These are phyloP conservation scores for Magnolia officinalis DNA, from an alignment of 164 flowering plant genomes.

Conservation along the genomic window DNA sequence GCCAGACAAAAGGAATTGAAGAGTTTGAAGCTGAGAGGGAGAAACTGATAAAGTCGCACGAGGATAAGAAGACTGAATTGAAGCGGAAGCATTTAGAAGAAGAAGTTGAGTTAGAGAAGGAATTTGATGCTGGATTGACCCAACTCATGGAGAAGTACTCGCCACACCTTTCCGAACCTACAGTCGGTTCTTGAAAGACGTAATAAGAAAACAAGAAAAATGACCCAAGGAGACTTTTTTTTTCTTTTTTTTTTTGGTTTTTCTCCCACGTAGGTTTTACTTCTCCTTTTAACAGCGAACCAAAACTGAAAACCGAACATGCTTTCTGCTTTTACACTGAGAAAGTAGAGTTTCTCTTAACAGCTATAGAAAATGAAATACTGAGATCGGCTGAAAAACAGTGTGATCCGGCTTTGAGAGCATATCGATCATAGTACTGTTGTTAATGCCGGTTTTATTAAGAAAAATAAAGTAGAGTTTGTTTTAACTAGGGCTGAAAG, in stretches of 20 bases:
- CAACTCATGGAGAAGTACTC: slow-evolving; percentile 49
- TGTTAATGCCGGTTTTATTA: too few relatives aligned
- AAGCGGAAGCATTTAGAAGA: slow-evolving; percentile 49
- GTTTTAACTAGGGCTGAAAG: too few relatives aligned
- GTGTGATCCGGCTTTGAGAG: neutral
- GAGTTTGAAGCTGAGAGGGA: slow-evolving; percentile 58
- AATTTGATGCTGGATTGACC: slow-evolving; percentile 37
- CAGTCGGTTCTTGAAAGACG: neutral
- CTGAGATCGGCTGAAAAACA: neutral
- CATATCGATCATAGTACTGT: too few relatives aligned
- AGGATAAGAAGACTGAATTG: slow-evolving; percentile 44
- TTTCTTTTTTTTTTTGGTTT: neutral
- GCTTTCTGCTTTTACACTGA: neutral
- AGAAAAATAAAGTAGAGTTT: too few relatives aligned
- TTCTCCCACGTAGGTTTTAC: neutral
- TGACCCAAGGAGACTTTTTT: neutral
- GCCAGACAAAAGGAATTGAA: slow-evolving; percentile 52
- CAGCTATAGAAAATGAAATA: neutral
- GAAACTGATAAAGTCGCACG: slow-evolving; percentile 32
- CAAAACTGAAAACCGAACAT: neutral
- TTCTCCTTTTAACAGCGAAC: neutral
- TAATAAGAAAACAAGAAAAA: neutral
- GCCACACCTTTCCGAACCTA: slow-evolving; percentile 19
- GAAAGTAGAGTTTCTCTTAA: neutral
- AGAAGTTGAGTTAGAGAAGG: slow-evolving; percentile 46